Evolutionary conservation across 139 green algal genomes (phyloP), one percentile per base, ranked within the genome.

Genomic region (Deuterostichococcus epilithicus): DNA sequence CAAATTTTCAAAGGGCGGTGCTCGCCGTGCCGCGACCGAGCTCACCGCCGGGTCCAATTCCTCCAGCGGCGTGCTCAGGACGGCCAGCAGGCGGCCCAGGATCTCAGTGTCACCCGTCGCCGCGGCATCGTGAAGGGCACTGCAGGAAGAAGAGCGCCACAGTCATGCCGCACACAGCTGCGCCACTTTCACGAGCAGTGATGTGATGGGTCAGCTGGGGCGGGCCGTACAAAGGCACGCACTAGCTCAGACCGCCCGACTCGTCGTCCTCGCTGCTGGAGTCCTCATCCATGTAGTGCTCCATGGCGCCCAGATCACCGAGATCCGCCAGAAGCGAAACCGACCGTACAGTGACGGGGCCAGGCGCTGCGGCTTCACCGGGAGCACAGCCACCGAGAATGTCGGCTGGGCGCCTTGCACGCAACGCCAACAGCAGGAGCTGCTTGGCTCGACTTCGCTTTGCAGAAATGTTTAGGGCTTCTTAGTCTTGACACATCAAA

Each of bases 51-150:
- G 42, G 58, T 71, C 52, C 18, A 45, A 37, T 3, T 72, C 35
- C 28, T 28, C 52, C 22, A 65, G 45, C 10, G 35, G 22, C 44
- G 63, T 25, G 1, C 63, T 35, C 5, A 42, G 35, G 15, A 32
- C 28, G 4, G 36, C 72, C 37, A 94, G 81, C 52, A 94, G 70
- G 13, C 78, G 32, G 20, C 47, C 52, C 6, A 94, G 4, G 0
- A 70, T 15, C 0, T 84, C 83, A 0, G 75, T 72, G 69, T 94
- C 80, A 38, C 90, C 91, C 26, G 73, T 42, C 74, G 92, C 88
- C 0, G 83, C 88, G 1, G 88, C 88, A 72, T 94, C 79, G 60
- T 95, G 91, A 26, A 95, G 47, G 0, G 77, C 74, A 71, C 90
- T 95, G 85, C 59, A 78, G 52, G 3, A 28, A 30, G 52, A 20